Evolutionary conservation across 768 basidiomycete species (phyloP), one percentile per base, ranked within the genome.

Genomic region (Mycena crocata): DNA sequence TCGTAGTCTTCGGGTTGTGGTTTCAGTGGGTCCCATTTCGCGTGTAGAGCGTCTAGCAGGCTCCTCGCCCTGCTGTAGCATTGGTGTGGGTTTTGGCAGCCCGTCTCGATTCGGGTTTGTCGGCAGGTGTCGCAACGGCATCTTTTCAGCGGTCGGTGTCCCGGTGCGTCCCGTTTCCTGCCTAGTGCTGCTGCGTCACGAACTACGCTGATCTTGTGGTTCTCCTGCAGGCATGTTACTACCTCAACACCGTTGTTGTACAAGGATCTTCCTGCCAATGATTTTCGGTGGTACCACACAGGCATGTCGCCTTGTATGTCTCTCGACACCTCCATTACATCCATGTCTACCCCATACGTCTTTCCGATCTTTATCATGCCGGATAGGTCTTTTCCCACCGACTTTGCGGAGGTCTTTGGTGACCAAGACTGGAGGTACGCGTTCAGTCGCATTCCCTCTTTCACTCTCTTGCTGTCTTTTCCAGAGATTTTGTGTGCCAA

Each of bases 1-100:
- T 60, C 64, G n/a, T 54, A 51, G 50, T 58, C 57, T 39, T 58
- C 64, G 2, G 64, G 57, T 28, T 66, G 64, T 19, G 23, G 9
- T n/a, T 45, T 6, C 21, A 30, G 19, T 10, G 64, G 57, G 51
- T 66, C 50, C 64, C 64, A 66, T 35, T 66, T 66, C 14, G 44
- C 30, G 15, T 59, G 21, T 5, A 55, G 40, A 2, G 50, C 32
- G 31, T 66, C 23, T 0, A 66, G 39, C 23, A 66, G 19, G 0
- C 46, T n/a, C 17, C 26, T 14, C 26, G 50, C 57, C 30, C 48
- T 59, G 1, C 2, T 15, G 31, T 52, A 66, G 40, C 64, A 66
- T 48, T 50, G 31, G 24, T 45, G n/a, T 14, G 64, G 57, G 31
- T 58, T 37, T 31, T 35, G 26, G 44, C 64, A 66, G 2, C 44